Conservation (phyloP, 208 protist species). For the Wallacemonas sp. region DNA sequence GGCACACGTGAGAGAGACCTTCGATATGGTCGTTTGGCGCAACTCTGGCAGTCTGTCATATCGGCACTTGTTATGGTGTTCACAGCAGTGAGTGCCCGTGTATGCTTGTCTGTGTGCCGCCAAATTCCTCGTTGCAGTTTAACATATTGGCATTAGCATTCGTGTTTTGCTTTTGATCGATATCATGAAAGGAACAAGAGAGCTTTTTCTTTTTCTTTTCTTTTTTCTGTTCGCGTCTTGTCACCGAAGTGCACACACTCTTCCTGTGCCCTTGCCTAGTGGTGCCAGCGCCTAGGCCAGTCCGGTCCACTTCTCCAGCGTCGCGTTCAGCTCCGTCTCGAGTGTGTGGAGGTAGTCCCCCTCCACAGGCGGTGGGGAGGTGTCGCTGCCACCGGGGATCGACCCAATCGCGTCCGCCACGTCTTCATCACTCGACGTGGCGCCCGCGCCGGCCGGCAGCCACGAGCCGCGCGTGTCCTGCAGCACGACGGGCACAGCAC, state of each 20-base stretch:
- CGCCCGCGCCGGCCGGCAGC: constrained; percentile 20
- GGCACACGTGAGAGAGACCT: no score
- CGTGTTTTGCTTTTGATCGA: no score
- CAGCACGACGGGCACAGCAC: background rate
- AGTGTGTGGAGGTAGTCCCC: constrained; percentile 17
- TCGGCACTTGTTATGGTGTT: no score
- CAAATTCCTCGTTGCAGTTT: no score
- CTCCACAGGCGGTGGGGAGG: background rate
- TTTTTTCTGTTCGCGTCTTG: background rate
- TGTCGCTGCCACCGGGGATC: no score
- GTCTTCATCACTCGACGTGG: background rate
- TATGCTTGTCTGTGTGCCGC: background rate
- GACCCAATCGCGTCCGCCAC: background rate
- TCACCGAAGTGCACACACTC: background rate
- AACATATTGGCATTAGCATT: no score
- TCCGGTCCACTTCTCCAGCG: constrained; percentile 22
- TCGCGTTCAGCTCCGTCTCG: constrained; percentile 36
- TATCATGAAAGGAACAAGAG: no score
- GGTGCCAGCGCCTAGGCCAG: constrained; percentile 1
- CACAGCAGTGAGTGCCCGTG: background rate
- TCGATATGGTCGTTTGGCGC: no score
- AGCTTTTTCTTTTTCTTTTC: no score
- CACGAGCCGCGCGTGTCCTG: constrained; percentile 12
- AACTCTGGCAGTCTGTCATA: no score
- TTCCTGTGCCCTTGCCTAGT: no score